Evolutionary conservation across 2,329 filamentous ascomycete species (phyloP).

Genomic region (Biscogniauxia marginata): DNA sequence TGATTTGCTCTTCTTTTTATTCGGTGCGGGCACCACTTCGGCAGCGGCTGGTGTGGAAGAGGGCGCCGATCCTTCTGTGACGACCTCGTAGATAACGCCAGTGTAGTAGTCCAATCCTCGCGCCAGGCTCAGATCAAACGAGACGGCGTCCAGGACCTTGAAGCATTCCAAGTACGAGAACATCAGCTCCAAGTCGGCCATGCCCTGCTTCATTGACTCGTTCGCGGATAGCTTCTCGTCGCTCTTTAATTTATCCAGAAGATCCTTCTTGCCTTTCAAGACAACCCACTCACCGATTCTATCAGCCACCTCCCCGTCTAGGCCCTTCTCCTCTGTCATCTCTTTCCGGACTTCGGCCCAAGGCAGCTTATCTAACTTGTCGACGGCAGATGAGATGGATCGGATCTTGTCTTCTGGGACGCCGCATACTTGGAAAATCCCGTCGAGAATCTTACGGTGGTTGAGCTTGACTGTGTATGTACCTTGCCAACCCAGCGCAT

Average conservation of each 20-base stretch:
- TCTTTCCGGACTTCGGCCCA: constrained; percentile 74
- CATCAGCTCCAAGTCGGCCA: constrained; percentile 67
- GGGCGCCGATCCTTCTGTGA: constrained; percentile 66
- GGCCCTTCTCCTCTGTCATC: constrained; percentile 75
- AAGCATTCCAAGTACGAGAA: constrained; percentile 69
- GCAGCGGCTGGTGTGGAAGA: constrained; percentile 35
- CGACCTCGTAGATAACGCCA: constrained; percentile 70
- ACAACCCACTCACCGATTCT: constrained; percentile 72
- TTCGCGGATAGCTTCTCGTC: constrained; percentile 63
- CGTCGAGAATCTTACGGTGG: constrained; percentile 76
- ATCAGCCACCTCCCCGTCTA: constrained; percentile 65
- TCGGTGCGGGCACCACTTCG: constrained; percentile 26
- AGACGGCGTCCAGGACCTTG: constrained; percentile 60
- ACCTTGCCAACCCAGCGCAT: constrained; percentile 65
- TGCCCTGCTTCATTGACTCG: constrained; percentile 62
- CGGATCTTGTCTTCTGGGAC: constrained; percentile 72
- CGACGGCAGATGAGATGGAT: constrained; percentile 72
- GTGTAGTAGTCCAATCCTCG: constrained; percentile 77
- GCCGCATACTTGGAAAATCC: constrained; percentile 75
- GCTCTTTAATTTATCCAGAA: constrained; percentile 58
- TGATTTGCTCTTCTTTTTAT: constrained; percentile 43
- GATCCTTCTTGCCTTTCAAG: constrained; percentile 63
- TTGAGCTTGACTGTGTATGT: constrained; percentile 77
- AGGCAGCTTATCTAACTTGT: constrained; percentile 75
- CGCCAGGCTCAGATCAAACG: constrained; percentile 72